Evolutionary conservation across 768 basidiomycete species (phyloP).

Genomic region (Kwoniella heveanensis): DNA sequence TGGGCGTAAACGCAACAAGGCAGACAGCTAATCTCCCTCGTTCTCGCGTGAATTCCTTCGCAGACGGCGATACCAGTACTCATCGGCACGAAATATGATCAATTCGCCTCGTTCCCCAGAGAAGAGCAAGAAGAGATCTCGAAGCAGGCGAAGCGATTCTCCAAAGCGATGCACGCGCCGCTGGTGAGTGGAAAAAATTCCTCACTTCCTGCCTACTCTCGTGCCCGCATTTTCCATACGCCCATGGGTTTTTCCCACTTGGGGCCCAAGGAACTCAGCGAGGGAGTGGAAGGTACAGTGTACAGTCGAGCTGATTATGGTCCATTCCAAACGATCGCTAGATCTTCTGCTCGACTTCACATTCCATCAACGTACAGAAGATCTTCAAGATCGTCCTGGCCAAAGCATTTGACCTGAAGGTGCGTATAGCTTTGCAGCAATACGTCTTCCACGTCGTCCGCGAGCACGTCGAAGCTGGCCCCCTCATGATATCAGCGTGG

Average conservation of each 20-base stretch:
- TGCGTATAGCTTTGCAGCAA: too few species aligned
- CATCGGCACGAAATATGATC: slow-evolving; percentile 98
- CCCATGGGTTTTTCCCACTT: not conserved
- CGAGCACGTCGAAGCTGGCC: too few species aligned
- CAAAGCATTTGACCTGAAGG: slow-evolving; percentile 83
- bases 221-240: too few species aligned
- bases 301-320: not conserved
- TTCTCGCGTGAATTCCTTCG: not conserved
- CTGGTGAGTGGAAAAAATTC: slow-evolving; percentile 56
- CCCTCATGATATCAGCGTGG: too few species aligned
- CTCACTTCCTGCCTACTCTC: not conserved
- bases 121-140: slow-evolving; percentile 99
- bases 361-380: slow-evolving; percentile 99
- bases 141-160: slow-evolving; percentile 97
- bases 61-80: slow-evolving; percentile 98
- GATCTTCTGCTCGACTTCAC: slow-evolving; percentile 98
- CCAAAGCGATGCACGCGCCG: slow-evolving; percentile 99
- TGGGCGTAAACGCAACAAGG: too few species aligned
- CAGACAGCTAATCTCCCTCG: too few species aligned
- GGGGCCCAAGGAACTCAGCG: too few species aligned
- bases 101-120: slow-evolving; percentile 89
- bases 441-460: too few species aligned
- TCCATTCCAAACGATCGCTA: slow-evolving; percentile 4
- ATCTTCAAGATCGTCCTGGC: slow-evolving; percentile 60
- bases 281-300: too few species aligned